Percentiles rank a stretch among this genome's conserved stretches.
phyloP scores from a whole-genome alignment of 768 basidiomycete species.

The Lentinula guzmanii region DNA sequence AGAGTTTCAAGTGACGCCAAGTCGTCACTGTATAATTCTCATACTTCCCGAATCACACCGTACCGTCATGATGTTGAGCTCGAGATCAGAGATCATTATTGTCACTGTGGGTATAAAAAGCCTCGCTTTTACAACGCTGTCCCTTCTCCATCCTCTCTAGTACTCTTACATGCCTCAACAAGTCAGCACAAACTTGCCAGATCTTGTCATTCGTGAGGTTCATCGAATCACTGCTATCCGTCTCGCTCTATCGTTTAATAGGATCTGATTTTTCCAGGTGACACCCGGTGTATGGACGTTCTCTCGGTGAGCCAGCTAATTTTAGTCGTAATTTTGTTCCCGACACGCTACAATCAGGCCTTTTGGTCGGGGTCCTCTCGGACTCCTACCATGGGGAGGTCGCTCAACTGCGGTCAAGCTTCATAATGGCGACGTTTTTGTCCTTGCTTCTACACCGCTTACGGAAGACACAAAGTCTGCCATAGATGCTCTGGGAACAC shows the following conservation, averaged over 20 bases:
- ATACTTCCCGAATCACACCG: not conserved
- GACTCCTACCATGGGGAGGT: conserved; percentile 72
- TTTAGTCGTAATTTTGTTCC: not conserved
- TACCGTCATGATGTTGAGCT: not conserved
- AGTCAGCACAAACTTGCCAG: conserved; percentile 11
- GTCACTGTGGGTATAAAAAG: not conserved
- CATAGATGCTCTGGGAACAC: conserved; percentile 58
- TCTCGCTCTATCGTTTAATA: not conserved
- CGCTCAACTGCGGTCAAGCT: conserved; percentile 78
- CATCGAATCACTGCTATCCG: not conserved
- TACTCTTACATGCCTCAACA: not conserved
- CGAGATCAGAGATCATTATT: not conserved
- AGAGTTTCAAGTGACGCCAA: too few relatives aligned
- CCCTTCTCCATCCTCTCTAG: not conserved
- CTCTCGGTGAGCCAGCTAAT: conserved; percentile 39
- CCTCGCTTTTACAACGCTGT: not conserved
- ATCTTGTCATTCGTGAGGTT: conserved; percentile 40
- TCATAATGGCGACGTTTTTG: conserved; percentile 64
- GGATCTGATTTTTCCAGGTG: conserved; percentile 26
- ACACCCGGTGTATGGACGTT: conserved; percentile 57
- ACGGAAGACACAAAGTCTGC: conserved; percentile 57
- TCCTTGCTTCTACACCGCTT: conserved; percentile 77
- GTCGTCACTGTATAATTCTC: not conserved
- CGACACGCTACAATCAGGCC: conserved; percentile 34
- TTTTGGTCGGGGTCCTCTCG: conserved; percentile 48